Percentiles rank a stretch among this genome's conserved stretches.
Evolutionary conservation across 169 alveolate species (phyloP).

Genomic region (Amoebophrya sp.): DNA sequence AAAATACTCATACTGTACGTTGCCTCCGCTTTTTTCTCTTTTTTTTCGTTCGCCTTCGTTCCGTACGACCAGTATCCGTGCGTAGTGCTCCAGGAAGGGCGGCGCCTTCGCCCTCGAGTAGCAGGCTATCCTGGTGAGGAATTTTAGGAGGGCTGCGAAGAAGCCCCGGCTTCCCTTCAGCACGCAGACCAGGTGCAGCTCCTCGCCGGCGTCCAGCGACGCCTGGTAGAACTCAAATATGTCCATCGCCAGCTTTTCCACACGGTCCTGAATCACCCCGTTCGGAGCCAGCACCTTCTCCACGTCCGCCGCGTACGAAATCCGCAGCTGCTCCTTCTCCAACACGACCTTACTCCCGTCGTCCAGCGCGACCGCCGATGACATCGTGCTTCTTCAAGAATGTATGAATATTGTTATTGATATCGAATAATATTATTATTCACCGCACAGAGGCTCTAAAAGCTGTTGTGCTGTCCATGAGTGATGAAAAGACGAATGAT

Average conservation of each 20-base stretch:
- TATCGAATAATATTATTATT: too few species aligned
- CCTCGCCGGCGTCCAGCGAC: slow-evolving; percentile 36
- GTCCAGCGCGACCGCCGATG: too few species aligned
- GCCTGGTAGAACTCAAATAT: slow-evolving; percentile 23
- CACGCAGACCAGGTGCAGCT: slow-evolving; percentile 44
- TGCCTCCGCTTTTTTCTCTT: slow-evolving; percentile 16
- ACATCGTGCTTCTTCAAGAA: too few species aligned
- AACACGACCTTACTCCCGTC: too few species aligned
- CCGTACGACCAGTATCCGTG: slow-evolving; percentile 40
- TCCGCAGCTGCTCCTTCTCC: slow-evolving; percentile 6
- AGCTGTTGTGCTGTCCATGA: too few species aligned
- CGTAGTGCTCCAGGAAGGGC: slow-evolving; percentile 44
- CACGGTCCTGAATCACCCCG: slow-evolving; percentile 37
- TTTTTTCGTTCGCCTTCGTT: slow-evolving; percentile 37
- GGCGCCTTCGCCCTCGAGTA: slow-evolving; percentile 19
- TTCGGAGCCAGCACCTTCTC: slow-evolving; percentile 29
- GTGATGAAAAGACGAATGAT: too few species aligned
- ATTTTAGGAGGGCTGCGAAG: slow-evolving; percentile 37
- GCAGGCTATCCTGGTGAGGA: slow-evolving; percentile 36
- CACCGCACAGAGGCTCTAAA: too few species aligned
- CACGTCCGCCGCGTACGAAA: slow-evolving; percentile 27
- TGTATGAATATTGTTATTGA: too few species aligned
- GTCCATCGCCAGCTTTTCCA: slow-evolving; percentile 44
- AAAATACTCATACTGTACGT: background rate
- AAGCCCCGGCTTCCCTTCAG: slow-evolving; percentile 52